Evolutionary conservation across 768 basidiomycete genomes (phyloP).

Genomic region (Amanita brunnescens): DNA sequence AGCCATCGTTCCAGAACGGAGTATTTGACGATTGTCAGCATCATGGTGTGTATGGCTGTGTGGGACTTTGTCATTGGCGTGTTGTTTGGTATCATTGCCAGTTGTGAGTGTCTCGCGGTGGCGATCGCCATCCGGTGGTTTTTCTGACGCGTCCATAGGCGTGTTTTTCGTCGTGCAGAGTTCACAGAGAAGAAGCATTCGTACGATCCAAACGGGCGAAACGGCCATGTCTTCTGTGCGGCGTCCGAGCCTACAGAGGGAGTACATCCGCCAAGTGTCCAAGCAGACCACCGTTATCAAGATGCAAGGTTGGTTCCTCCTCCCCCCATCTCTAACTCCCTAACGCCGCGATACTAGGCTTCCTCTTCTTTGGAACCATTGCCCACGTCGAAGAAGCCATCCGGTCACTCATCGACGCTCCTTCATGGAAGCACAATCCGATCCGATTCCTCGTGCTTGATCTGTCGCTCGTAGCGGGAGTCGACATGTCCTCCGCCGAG

Average conservation of each 20-base stretch:
- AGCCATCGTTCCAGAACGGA: constrained; percentile 40
- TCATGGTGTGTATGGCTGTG: constrained; percentile 87
- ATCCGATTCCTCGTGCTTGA: constrained; percentile 90
- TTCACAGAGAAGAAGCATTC: constrained; percentile 77
- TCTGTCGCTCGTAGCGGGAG: constrained; percentile 74
- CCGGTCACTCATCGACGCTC: constrained; percentile 60
- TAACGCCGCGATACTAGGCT: no score
- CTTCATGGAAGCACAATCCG: constrained; percentile 63
- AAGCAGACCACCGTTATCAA: constrained; percentile 84
- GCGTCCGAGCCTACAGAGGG: constrained; percentile 77
- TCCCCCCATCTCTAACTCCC: no score
- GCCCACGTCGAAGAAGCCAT: constrained; percentile 83
- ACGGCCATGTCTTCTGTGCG: constrained; percentile 87
- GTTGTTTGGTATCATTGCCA: constrained; percentile 83
- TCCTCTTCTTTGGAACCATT: constrained; percentile 93
- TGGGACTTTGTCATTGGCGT: constrained; percentile 96
- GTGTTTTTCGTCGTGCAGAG: constrained; percentile 98
- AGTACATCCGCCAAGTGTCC: constrained; percentile 88
- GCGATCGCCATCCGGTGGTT: not conserved
- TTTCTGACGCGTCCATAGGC: constrained; percentile 31
- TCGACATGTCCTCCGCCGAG: constrained; percentile 93
- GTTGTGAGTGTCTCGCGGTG: constrained; percentile 45
- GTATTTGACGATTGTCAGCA: constrained; percentile 77
- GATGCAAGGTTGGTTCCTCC: no score
- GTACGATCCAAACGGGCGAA: constrained; percentile 75